Evolutionary conservation across 2,329 filamentous ascomycete genomes (phyloP).

Genomic region (Aspergillus glaucus): DNA sequence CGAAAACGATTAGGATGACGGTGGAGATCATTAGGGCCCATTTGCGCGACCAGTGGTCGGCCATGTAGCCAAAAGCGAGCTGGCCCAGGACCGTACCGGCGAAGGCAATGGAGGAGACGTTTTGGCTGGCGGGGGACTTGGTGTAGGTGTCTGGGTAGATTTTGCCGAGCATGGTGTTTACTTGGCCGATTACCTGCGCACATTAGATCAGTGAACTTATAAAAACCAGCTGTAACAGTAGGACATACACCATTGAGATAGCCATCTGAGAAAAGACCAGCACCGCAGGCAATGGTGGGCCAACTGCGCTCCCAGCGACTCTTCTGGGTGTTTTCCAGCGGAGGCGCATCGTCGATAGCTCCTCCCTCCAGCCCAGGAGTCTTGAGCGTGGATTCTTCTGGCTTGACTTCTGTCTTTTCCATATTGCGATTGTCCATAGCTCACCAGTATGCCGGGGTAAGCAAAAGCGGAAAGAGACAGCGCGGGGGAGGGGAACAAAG

Average conservation of each 20-base stretch:
- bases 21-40: slow-evolving; percentile 77
- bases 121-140: slow-evolving; percentile 62
- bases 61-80: slow-evolving; percentile 71
- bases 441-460: too few species aligned
- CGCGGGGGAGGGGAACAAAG: too few species aligned
- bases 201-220: slow-evolving; percentile 1
- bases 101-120: slow-evolving; percentile 77
- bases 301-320: slow-evolving; percentile 51
- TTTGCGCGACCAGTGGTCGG: slow-evolving; percentile 78
- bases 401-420: not conserved
- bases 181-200: slow-evolving; percentile 71
- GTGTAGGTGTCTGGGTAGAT: slow-evolving; percentile 67
- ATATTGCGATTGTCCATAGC: too few species aligned
- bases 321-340: slow-evolving; percentile 26
- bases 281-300: slow-evolving; percentile 81
- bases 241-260: slow-evolving; percentile 74
- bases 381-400: not conserved
- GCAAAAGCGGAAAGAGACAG: too few species aligned
- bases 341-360: slow-evolving; percentile 12
- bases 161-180: slow-evolving; percentile 65
- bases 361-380: slow-evolving; percentile 3
- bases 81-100: slow-evolving; percentile 80
- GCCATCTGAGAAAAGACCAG: slow-evolving; percentile 84
- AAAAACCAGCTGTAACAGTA: not conserved
- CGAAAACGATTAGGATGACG: slow-evolving; percentile 76